These are phyloP conservation scores for Quercus rubra DNA, from an alignment of 306 rosid genomes.

Conservation along the genomic window DNA sequence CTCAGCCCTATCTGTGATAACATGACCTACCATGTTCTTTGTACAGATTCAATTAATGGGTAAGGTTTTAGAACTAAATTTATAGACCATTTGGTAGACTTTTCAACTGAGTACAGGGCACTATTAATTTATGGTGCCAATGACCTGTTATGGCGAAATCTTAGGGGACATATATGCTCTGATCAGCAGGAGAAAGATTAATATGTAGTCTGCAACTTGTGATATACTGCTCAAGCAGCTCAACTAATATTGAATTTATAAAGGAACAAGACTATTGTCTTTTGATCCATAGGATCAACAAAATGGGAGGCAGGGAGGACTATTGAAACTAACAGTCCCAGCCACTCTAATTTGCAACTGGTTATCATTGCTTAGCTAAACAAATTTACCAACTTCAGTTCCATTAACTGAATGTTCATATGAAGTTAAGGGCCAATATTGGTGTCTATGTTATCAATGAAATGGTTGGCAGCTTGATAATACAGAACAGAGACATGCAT, in stretches of 20 bases:
- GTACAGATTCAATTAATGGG: not conserved
- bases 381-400: not conserved
- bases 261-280: no score
- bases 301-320: not conserved
- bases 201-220: no score
- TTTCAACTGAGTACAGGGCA: not conserved
- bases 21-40: not conserved
- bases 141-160: not conserved
- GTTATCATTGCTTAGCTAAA: not conserved
- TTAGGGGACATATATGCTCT: not conserved
- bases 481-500: conserved; percentile 87
- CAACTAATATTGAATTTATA: not conserved
- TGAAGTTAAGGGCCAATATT: not conserved
- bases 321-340: not conserved
- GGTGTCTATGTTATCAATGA: not conserved
- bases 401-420: not conserved
- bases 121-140: not conserved
- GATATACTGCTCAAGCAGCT: not conserved
- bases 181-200: no score
- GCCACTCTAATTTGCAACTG: not conserved
- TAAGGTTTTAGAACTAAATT: not conserved
- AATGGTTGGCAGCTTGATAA: not conserved
- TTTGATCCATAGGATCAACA: not conserved
- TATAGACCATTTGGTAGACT: not conserved
- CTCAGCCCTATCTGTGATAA: not conserved